These are phyloP conservation scores for Iberis pinnata DNA, from an alignment of 345 rosid species.

Conservation along the genomic window DNA sequence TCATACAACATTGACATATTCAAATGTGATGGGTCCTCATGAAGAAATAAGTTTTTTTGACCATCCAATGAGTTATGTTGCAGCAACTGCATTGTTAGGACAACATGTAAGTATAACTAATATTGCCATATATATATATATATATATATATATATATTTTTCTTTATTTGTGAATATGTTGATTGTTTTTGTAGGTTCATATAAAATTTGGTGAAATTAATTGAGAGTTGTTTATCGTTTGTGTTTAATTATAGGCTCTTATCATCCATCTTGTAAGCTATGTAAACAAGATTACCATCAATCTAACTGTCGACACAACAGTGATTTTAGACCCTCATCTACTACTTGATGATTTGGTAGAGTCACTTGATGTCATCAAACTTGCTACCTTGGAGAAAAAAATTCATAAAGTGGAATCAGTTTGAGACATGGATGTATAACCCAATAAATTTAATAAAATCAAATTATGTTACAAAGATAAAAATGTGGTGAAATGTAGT, in stretches of 20 bases:
- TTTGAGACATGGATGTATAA: neutral
- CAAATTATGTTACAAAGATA: too few species aligned
- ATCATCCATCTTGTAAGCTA: constrained; percentile 68
- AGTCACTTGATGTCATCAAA: constrained; percentile 43
- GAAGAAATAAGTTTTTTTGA: constrained; percentile 55
- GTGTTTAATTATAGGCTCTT: constrained; percentile 54
- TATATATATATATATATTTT: too few species aligned
- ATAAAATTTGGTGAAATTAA: neutral
- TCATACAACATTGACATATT: constrained; percentile 42
- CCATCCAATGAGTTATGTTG: constrained; percentile 47
- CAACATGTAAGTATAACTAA: constrained; percentile 39
- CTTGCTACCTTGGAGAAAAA: constrained; percentile 14
- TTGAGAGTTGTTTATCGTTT: constrained; percentile 30
- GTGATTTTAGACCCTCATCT: constrained; percentile 56
- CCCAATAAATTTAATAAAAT: too few species aligned
- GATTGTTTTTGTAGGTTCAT: too few species aligned
- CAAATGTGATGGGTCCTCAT: constrained; percentile 45
- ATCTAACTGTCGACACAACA: constrained; percentile 55
- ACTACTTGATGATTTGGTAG: constrained; percentile 49
- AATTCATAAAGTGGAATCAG: neutral
- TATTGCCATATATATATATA: too few species aligned
- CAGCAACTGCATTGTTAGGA: constrained; percentile 48
- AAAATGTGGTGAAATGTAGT: too few species aligned
- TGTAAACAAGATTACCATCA: constrained; percentile 48
- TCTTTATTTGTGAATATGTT: too few species aligned